A percentile compares a stretch with the other conserved stretches of the same genome.
These are phyloP conservation scores for Starmerella floris DNA, from an alignment of 805 yeast genomes.

Conservation along the genomic window DNA sequence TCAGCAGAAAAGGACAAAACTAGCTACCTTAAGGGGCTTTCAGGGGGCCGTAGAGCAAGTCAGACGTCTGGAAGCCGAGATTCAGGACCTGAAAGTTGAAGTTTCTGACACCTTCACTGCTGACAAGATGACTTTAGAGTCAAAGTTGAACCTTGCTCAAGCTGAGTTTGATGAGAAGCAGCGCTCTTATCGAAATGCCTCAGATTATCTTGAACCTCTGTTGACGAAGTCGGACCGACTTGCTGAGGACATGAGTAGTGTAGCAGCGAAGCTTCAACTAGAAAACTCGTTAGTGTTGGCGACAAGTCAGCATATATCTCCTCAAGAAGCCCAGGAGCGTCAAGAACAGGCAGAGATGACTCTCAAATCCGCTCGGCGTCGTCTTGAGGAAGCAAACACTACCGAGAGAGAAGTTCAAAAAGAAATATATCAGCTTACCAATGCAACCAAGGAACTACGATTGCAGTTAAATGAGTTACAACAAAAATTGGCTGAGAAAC, in stretches of 20 bases:
- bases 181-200: neutral
- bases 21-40: slow-evolving; percentile 8
- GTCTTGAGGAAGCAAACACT: neutral
- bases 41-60: neutral
- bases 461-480: slow-evolving; percentile 20
- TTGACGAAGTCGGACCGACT: neutral
- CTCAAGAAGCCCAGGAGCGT: neutral
- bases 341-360: neutral
- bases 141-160: neutral
- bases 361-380: neutral
- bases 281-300: neutral
- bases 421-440: slow-evolving; percentile 2
- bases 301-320: neutral
- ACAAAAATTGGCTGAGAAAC: neutral
- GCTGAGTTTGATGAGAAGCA: neutral
- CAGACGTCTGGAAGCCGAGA: neutral
- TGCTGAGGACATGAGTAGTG: neutral
- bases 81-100: neutral
- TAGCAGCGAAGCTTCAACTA: neutral
- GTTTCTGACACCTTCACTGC: neutral
- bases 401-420: neutral
- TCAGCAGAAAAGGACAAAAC: slow-evolving; percentile 11
- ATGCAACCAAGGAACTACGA: slow-evolving; percentile 12
- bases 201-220: neutral
- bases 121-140: neutral